Evolutionary conservation across 225 moss, liverwort and hornwort genomes (phyloP), one percentile per base, ranked within the genome.

Genomic region (Anthoceros angustus): DNA sequence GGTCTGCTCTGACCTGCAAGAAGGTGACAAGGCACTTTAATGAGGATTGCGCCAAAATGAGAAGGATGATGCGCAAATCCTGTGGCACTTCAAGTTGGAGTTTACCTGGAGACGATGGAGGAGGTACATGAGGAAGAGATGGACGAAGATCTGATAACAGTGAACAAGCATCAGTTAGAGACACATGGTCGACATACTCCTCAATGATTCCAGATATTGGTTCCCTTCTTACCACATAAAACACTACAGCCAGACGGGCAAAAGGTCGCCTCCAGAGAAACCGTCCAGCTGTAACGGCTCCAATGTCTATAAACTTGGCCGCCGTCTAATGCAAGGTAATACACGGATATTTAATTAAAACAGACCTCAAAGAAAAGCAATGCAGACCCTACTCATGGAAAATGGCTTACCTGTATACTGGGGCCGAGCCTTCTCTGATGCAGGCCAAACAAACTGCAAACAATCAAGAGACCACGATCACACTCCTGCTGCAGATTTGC

Each of bases 21-120:
- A 20, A 18, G 7, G 5, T 7, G 18, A 7, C n/a, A 23, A 4
- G 4, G 14, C 5, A 55, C 45, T 16, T 5, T 11, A 1, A 2
- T 46, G 45, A 11, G 11, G 1, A 6, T 11, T 16, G 16, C 45
- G 16, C 12, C 0, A 11, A 11, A 1, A 46, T 1, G 45, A 46
- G 16, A 2, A 46, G 45, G 11, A 46, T 11, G 16, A 46, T 11
- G 45, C 16, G 2, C 12, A 46, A 2, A 8, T 43, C 9, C 43
- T 43, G 43, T 43, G 43, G 9, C 9, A 14, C 43, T 8, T 45
- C 43, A 50, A 5, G 4, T 14, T 7, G 39, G 60, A 0, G 7
- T 15, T 11, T 69, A 69, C 69, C 69, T 69, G 69, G 40, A 69
- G 39, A 7, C 69, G 69, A 61, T 69, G 69, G 9, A 69, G 60